These are phyloP conservation scores for Plectranthus barbatus DNA, from an alignment of 257 asterid genomes.

Conservation along the genomic window DNA sequence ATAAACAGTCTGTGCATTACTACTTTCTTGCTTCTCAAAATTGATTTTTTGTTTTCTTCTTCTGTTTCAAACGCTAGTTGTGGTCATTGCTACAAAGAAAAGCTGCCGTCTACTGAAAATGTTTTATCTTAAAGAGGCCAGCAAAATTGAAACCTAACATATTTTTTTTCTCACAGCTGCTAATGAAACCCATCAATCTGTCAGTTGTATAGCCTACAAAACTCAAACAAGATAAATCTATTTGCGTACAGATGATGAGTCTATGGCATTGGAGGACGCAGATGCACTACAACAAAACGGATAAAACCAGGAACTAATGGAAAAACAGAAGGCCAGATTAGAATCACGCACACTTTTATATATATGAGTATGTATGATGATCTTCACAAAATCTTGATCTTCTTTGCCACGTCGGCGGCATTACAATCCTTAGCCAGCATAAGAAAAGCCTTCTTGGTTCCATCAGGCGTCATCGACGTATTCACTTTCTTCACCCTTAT, in stretches of 20 bases:
- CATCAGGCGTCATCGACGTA: slow-evolving; percentile 48
- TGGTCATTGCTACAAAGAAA: too few relatives aligned
- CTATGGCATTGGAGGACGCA: background rate
- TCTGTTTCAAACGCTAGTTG: too few relatives aligned
- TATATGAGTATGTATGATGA: background rate
- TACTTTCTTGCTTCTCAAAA: too few relatives aligned
- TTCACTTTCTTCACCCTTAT: slow-evolving; percentile 48
- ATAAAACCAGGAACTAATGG: background rate
- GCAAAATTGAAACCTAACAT: too few relatives aligned
- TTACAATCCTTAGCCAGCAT: slow-evolving; percentile 33
- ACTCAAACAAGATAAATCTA: background rate
- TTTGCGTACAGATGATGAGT: background rate
- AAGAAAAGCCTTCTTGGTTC: slow-evolving; percentile 60
- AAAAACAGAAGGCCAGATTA: background rate
- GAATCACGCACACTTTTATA: background rate
- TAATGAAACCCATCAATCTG: background rate
- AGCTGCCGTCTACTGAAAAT: too few relatives aligned
- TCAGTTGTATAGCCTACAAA: background rate
- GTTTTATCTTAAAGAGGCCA: too few relatives aligned
- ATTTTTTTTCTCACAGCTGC: too few relatives aligned
- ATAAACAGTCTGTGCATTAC: too few relatives aligned
- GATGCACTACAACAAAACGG: background rate
- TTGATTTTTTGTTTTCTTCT: too few relatives aligned
- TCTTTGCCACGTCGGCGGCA: slow-evolving; percentile 63
- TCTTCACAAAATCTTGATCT: slow-evolving; percentile 35